These are phyloP conservation scores for Solanum habrochaites DNA, from an alignment of 257 asterid genomes.

Conservation along the genomic window DNA sequence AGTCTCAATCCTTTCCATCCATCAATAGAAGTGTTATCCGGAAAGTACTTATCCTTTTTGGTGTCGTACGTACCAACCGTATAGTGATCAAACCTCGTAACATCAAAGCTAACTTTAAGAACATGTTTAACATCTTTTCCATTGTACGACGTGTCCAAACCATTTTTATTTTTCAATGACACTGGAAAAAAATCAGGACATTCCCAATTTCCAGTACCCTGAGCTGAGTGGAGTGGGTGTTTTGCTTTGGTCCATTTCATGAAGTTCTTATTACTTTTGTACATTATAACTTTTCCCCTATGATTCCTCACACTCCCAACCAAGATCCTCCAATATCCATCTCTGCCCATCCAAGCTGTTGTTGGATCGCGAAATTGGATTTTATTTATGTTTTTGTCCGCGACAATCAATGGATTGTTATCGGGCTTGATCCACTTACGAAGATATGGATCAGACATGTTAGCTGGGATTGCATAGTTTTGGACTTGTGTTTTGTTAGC, in stretches of 20 bases:
- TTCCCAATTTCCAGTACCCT: slow-evolving; percentile 55
- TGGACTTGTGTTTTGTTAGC: slow-evolving; percentile 44
- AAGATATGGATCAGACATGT: slow-evolving; percentile 54
- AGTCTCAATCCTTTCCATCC: slow-evolving; percentile 48
- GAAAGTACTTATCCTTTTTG: slow-evolving; percentile 26
- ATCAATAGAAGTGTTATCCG: slow-evolving; percentile 41
- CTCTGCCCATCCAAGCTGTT: slow-evolving; percentile 57
- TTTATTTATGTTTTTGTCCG: slow-evolving; percentile 24
- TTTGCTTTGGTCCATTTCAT: slow-evolving; percentile 40
- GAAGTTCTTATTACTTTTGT: slow-evolving; percentile 47
- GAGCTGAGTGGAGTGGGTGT: slow-evolving; percentile 27
- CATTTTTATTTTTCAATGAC: slow-evolving; percentile 7
- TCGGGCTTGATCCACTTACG: slow-evolving; percentile 56
- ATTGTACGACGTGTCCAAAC: slow-evolving; percentile 36
- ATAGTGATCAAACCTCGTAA: slow-evolving; percentile 35
- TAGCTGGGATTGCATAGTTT: slow-evolving; percentile 65
- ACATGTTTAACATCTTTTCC: slow-evolving; percentile 41
- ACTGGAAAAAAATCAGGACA: slow-evolving; percentile 75
- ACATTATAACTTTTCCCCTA: slow-evolving; percentile 32
- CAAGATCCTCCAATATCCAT: slow-evolving; percentile 43
- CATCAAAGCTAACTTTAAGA: slow-evolving; percentile 57
- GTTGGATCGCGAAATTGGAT: slow-evolving; percentile 75
- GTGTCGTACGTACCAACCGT: slow-evolving; percentile 40
- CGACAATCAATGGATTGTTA: slow-evolving; percentile 47
- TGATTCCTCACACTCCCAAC: slow-evolving; percentile 25